Conservation (phyloP, 2,329 filamentous ascomycete species). For the Fusarium paranaense region DNA sequence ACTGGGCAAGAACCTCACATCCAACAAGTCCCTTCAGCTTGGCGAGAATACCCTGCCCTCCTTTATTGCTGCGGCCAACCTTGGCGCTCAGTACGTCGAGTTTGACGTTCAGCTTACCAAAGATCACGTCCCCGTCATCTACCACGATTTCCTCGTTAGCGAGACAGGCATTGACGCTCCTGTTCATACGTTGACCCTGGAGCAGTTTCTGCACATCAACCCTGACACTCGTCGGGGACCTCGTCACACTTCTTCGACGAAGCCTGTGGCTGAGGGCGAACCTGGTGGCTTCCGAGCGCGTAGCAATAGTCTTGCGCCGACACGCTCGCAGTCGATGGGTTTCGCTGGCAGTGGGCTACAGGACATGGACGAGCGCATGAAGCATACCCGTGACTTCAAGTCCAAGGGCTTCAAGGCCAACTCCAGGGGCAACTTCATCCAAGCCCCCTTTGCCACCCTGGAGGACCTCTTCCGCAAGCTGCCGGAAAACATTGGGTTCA, state of each 20-base stretch:
- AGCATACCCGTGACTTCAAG: conserved; percentile 96
- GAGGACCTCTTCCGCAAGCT: conserved; percentile 92
- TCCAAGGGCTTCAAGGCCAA: conserved; percentile 96
- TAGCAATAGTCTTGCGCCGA: conserved; percentile 55
- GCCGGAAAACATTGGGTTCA: conserved; percentile 88
- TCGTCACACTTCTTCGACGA: conserved; percentile 12
- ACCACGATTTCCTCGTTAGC: conserved; percentile 97
- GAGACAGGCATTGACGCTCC: conserved; percentile 98
- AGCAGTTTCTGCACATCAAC: conserved; percentile 94
- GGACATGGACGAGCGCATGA: conserved; percentile 84
- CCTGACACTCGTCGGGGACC: conserved; percentile 55
- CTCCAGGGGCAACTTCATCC: conserved; percentile 92
- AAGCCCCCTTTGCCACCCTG: conserved; percentile 93
- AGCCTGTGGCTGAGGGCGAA: conserved; percentile 49
- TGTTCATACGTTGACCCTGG: conserved; percentile 92
- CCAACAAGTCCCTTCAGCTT: conserved; percentile 88
- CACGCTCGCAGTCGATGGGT: conserved; percentile 68
- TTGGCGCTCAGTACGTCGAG: conserved; percentile 82
- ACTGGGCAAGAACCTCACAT: conserved; percentile 88
- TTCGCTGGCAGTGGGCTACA: conserved; percentile 55
- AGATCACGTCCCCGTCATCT: conserved; percentile 97
- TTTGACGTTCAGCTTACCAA: conserved; percentile 98
- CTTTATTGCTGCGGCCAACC: conserved; percentile 94
- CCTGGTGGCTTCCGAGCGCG: conserved; percentile 42
- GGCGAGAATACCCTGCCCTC: conserved; percentile 97